These are phyloP conservation scores for Ascochyta pisi DNA, from an alignment of 2,329 filamentous ascomycete species.

Conservation along the genomic window DNA sequence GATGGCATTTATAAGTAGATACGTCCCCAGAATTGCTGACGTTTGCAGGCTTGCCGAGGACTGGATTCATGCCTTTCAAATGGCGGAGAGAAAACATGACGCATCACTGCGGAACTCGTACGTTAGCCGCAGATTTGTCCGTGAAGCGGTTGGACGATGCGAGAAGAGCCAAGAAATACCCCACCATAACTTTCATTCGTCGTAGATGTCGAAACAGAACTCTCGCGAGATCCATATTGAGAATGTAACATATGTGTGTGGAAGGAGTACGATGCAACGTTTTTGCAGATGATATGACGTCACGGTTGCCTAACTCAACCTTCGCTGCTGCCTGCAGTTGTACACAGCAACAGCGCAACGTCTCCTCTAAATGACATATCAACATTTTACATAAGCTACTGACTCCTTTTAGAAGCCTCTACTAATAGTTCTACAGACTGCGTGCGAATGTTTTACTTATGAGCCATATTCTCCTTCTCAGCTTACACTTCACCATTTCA, in stretches of 20 bases:
- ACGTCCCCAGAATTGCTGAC: background rate
- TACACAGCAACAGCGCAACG: slow-evolving; percentile 2
- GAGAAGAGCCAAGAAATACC: background rate
- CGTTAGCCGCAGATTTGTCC: background rate
- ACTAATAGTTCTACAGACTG: background rate
- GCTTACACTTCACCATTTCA: background rate
- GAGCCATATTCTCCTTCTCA: background rate
- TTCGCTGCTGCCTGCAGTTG: slow-evolving; percentile 2
- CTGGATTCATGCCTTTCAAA: background rate
- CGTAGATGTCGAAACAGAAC: background rate
- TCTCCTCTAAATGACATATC: background rate
- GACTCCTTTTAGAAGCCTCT: background rate
- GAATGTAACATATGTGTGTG: too few relatives aligned
- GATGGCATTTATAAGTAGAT: background rate
- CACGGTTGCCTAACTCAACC: background rate
- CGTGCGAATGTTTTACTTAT: background rate
- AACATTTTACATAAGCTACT: background rate
- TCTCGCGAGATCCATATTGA: too few relatives aligned
- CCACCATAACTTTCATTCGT: background rate
- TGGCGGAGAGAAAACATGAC: background rate
- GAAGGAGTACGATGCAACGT: background rate
- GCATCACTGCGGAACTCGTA: background rate
- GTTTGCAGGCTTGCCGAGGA: background rate
- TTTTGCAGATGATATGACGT: slow-evolving; percentile 1
- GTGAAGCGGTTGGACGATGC: background rate